Evolutionary conservation across 148 eudicot genomes (phyloP).

Genomic region (Dianthus caryophyllus): DNA sequence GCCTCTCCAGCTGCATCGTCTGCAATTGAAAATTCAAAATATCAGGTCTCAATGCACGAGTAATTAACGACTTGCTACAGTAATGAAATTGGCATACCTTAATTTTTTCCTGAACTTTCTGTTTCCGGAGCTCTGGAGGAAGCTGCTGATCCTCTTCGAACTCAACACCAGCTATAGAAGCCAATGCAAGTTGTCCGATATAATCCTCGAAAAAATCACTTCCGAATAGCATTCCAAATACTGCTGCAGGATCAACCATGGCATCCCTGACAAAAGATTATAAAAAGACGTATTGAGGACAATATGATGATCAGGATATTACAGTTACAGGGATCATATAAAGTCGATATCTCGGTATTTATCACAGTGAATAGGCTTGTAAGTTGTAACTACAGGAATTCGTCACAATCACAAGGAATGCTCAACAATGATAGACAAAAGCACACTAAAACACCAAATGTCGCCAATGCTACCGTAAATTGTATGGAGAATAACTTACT

Average conservation of each 20-base stretch:
- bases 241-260: constrained; percentile 87
- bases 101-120: constrained; percentile 64
- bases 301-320: background rate
- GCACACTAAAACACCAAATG: background rate
- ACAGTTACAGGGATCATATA: background rate
- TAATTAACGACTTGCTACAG: constrained; percentile 2
- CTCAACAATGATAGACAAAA: background rate
- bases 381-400: background rate
- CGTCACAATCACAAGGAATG: constrained; percentile 1
- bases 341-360: background rate
- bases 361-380: background rate
- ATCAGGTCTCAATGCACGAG: constrained; percentile 16
- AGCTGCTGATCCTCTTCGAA: constrained; percentile 47
- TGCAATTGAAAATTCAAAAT: constrained; percentile 26
- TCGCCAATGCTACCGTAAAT: background rate
- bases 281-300: constrained; percentile 1
- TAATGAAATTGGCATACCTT: constrained; percentile 42
- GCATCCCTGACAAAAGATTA: constrained; percentile 47
- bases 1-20: constrained; percentile 74
- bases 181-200: constrained; percentile 78
- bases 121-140: constrained; percentile 52
- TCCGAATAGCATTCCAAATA: constrained; percentile 91
- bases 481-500: constrained; percentile 57
- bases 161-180: constrained; percentile 58
- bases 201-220: constrained; percentile 87